Evolutionary conservation across 352 stramenopile species (phyloP), one percentile per base, ranked within the genome.

Genomic region (Globisporangium orthogonon): DNA sequence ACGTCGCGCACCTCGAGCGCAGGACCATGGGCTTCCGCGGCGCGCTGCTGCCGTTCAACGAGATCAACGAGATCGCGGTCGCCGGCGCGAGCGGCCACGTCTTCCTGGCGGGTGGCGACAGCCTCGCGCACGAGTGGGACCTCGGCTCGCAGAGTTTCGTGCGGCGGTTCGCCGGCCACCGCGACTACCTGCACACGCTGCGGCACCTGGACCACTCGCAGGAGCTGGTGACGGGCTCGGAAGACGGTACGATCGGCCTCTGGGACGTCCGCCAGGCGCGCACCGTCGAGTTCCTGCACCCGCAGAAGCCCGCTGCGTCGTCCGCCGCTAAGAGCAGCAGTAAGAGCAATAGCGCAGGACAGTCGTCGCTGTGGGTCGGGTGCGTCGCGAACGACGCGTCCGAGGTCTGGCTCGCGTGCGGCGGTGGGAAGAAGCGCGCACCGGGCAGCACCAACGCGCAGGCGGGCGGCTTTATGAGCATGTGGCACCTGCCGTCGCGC

Each of bases 401-500:
- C 5, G 78, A 88, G 63, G 85, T 78, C 59, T 91, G 82, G 82
- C 65, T 91, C 13, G 77, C 75, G 17, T 74, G 67, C 31, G 78
- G 81, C 29, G 81, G 81, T 41, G 69, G 78, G 41, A 76, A 67
- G 30, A 74, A 73, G 35, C 64, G 63, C n/a, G 47, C 61, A 29
- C 47, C 62, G 40, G 62, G 68, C 46, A 55, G 62, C 51, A 56
- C 55, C 46, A 55, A 64, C 51, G 58, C 55, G 53, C 31, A 67
- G 55, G 37, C 45, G 41, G 23, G 45, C 30, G 82, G 82, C 0
- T 91, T 89, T 58, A 40, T 89, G 6, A 69, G 78, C 47, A 85
- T 91, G 75, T 91, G 82, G 82, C 78, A 91, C 55, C 56, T 91
- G 53, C 82, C 82, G 18, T 89, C 82, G 15, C 79, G 78, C 39